Conservation (phyloP, 768 basidiomycete genomes). For the Cubamyces lactineus region DNA sequence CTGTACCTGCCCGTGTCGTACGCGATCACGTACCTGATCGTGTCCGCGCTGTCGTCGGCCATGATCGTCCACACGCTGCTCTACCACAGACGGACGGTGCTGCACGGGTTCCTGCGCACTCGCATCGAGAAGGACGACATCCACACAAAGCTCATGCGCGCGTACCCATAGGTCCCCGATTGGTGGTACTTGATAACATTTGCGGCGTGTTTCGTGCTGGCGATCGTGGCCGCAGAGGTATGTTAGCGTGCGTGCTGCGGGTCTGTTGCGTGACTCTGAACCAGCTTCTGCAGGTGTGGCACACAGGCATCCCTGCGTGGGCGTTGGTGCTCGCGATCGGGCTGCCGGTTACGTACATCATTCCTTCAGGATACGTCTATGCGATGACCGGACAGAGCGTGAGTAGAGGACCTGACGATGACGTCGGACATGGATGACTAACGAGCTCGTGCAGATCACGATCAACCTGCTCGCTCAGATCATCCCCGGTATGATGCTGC, state of each 20-base stretch:
- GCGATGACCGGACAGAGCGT: constrained; percentile 84
- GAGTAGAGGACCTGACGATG: constrained; percentile 43
- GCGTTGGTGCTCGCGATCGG: constrained; percentile 68
- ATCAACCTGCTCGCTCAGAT: constrained; percentile 90
- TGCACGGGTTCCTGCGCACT: constrained; percentile 72
- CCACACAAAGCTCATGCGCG: constrained; percentile 91
- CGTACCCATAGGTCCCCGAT: constrained; percentile 90
- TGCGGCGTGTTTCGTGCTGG: constrained; percentile 67
- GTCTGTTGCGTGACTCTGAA: constrained; percentile 24
- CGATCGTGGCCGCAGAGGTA: constrained; percentile 75
- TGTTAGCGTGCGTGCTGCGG: background rate
- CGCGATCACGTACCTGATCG: constrained; percentile 85
- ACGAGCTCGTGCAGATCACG: constrained; percentile 54
- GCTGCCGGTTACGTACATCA: constrained; percentile 78
- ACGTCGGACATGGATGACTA: background rate
- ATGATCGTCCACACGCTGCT: constrained; percentile 86
- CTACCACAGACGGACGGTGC: constrained; percentile 81
- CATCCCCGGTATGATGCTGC: constrained; percentile 83
- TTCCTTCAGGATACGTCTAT: constrained; percentile 91
- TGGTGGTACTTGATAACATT: constrained; percentile 83
- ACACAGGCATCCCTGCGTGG: constrained; percentile 91
- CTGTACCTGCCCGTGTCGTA: constrained; percentile 90
- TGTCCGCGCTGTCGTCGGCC: constrained; percentile 82
- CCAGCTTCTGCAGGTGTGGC: constrained; percentile 59
- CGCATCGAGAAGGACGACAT: constrained; percentile 88